phyloP scores from a whole-genome alignment of 2,329 filamentous ascomycete species.

The Monilinia fructigena region DNA sequence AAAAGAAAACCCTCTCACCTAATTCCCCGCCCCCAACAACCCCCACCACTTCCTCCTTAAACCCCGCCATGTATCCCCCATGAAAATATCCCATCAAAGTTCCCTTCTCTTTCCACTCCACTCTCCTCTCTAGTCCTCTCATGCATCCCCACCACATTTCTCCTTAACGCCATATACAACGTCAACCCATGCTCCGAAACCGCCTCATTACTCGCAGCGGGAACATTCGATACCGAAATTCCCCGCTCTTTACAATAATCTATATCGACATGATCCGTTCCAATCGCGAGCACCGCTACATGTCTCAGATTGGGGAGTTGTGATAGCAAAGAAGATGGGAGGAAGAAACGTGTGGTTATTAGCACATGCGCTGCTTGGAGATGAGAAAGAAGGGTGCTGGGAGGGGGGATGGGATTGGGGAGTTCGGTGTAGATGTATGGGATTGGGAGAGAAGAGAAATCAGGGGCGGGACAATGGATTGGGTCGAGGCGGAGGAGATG shows the following conservation, averaged over 20 bases:
- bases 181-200: slow-evolving; percentile 41
- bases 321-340: slow-evolving; percentile 37
- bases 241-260: slow-evolving; percentile 39
- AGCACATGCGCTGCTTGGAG: slow-evolving; percentile 40
- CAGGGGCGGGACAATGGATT: background rate
- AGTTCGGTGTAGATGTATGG: slow-evolving; percentile 31
- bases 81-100: slow-evolving; percentile 32
- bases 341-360: slow-evolving; percentile 38
- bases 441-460: slow-evolving; percentile 25
- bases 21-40: slow-evolving; percentile 37
- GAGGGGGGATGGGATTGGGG: slow-evolving; percentile 30
- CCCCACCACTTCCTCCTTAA: slow-evolving; percentile 34
- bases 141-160: slow-evolving; percentile 42
- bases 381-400: slow-evolving; percentile 33
- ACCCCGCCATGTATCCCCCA: slow-evolving; percentile 31
- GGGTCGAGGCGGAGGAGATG: slow-evolving; percentile 5
- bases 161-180: slow-evolving; percentile 41
- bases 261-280: slow-evolving; percentile 43
- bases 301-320: slow-evolving; percentile 40
- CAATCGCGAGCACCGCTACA: slow-evolving; percentile 42
- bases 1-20: slow-evolving; percentile 27
- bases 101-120: slow-evolving; percentile 30
- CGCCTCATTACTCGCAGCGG: slow-evolving; percentile 41
- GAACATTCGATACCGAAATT: slow-evolving; percentile 43
- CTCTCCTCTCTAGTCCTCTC: slow-evolving; percentile 34